Base-by-base conservation (phyloP, 768 basidiomycete species). In the Tylopilus subfusipes region DNA sequence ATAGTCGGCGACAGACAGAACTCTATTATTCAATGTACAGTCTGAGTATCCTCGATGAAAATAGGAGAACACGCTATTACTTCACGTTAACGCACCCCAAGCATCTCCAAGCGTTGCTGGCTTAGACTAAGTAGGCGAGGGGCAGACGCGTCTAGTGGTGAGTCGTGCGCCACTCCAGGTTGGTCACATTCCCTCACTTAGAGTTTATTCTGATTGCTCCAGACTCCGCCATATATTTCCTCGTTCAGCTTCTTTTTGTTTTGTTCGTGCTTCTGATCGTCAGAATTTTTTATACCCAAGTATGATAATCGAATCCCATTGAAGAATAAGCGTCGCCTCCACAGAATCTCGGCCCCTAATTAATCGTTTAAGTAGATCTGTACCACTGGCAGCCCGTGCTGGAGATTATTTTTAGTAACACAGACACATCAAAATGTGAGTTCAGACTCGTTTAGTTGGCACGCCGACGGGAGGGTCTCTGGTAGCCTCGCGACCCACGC, bases 241-340 rank as follows among this genome's bases (percentile, higher is more conserved):
- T 38, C 40, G 4, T 19, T 33, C 36, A 39, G 14, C 7, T 21
- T 48, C 30, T 52, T 50, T 50, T 38, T 10, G n/a, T 47, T 42
- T 60, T 61, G 33, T 57, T 16, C 19, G 0, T 33, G 58, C 53
- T 64, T 58, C 60, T 58, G 48, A 58, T 45, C 55, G 40, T 63
- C 55, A 43, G 38, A 30, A 14, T 34, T 36, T 24, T 39, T 34
- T 24, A 36, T 36, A 18, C 16, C 6, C 16, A 4, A 7, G 19
- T 48, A 34, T n/a, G 38, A 42, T 1, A 36, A 16, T 36, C 18
- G 34, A 36, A 18, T 36, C 34, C 14, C 29, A 42, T 19, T 21
- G 34, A 49, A 48, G 5, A 33, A 54, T 59, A 66, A 59, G 61
- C 61, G 61, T 54, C 63, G 64, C 54, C 33, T 66, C 52, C 31